phyloP scores from a whole-genome alignment of 805 yeast genomes.

The Jamesozyma piceae region DNA sequence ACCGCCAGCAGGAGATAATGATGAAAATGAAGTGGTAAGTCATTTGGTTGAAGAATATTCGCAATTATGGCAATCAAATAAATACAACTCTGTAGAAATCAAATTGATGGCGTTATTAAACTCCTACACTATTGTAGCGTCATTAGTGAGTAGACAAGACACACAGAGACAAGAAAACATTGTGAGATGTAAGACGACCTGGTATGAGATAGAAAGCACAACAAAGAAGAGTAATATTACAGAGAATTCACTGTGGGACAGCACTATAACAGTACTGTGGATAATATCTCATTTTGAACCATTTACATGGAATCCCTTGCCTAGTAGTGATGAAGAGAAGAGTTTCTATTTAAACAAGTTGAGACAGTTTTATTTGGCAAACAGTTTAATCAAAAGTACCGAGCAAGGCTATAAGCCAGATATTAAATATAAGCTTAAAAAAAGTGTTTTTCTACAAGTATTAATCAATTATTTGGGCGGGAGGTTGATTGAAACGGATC shows the following conservation, averaged over 20 bases:
- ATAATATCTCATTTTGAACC: conserved; percentile 26
- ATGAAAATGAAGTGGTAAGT: background rate
- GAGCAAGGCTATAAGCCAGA: background rate
- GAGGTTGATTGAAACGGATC: conserved; percentile 23
- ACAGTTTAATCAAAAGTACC: conserved; percentile 11
- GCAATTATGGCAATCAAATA: background rate
- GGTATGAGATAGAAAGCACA: conserved; percentile 14
- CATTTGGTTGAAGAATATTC: background rate
- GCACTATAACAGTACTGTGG: conserved; percentile 24
- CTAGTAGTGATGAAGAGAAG: conserved; percentile 19
- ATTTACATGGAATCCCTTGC: conserved; percentile 22
- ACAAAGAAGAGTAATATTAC: conserved; percentile 9
- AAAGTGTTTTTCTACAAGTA: conserved; percentile 19
- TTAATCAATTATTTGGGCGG: conserved; percentile 27
- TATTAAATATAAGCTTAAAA: conserved; percentile 16
- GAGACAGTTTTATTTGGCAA: conserved; percentile 14
- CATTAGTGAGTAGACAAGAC: conserved; percentile 9
- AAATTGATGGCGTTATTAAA: conserved; percentile 19
- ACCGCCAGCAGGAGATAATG: no score
- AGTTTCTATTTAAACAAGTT: conserved; percentile 14
- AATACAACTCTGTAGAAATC: conserved; percentile 7
- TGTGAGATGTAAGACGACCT: conserved; percentile 8
- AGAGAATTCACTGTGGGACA: conserved; percentile 21
- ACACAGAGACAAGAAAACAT: conserved; percentile 9
- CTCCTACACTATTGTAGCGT: conserved; percentile 13